These are phyloP conservation scores for Claviceps cyperi DNA, from an alignment of 2,329 filamentous ascomycete genomes.

Conservation along the genomic window DNA sequence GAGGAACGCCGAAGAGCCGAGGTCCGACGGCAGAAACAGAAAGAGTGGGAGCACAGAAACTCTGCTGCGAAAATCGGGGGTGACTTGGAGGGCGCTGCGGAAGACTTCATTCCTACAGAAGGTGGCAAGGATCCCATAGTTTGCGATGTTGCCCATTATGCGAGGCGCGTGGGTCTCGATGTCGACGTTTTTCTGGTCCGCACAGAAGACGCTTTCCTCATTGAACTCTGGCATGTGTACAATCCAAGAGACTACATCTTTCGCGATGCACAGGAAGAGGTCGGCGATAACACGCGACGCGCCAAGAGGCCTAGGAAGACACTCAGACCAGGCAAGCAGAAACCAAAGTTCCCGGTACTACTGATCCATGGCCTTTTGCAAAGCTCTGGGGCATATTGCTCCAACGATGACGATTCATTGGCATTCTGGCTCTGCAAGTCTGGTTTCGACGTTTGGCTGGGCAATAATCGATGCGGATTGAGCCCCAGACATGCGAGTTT, in stretches of 20 bases:
- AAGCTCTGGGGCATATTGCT: conserved; percentile 75
- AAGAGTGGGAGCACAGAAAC: conserved; percentile 43
- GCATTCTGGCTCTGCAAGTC: conserved; percentile 87
- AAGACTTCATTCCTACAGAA: conserved; percentile 59
- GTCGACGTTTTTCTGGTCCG: conserved; percentile 72
- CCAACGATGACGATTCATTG: conserved; percentile 76
- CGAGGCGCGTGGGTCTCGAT: conserved; percentile 72
- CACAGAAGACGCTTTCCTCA: conserved; percentile 87
- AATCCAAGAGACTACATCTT: conserved; percentile 59
- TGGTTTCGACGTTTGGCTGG: conserved; percentile 90
- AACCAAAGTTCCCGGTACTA: conserved; percentile 65
- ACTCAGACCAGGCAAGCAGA: conserved; percentile 21
- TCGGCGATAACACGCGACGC: neutral
- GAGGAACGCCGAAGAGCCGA: conserved; percentile 52
- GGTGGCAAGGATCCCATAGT: conserved; percentile 66
- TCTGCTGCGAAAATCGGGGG: conserved; percentile 22
- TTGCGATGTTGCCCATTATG: conserved; percentile 75
- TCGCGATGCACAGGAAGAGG: neutral
- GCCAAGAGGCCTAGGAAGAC: conserved; percentile 23
- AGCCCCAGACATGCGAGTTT: conserved; percentile 61
- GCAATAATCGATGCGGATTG: conserved; percentile 85
- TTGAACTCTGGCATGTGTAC: conserved; percentile 80
- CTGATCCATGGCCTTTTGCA: conserved; percentile 83
- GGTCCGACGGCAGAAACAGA: conserved; percentile 41
- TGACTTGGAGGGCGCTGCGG: conserved; percentile 28